A percentile compares a stretch with the other conserved stretches of the same genome.
Conservation (phyloP, 345 rosid species). For the Salix suchowensis region DNA sequence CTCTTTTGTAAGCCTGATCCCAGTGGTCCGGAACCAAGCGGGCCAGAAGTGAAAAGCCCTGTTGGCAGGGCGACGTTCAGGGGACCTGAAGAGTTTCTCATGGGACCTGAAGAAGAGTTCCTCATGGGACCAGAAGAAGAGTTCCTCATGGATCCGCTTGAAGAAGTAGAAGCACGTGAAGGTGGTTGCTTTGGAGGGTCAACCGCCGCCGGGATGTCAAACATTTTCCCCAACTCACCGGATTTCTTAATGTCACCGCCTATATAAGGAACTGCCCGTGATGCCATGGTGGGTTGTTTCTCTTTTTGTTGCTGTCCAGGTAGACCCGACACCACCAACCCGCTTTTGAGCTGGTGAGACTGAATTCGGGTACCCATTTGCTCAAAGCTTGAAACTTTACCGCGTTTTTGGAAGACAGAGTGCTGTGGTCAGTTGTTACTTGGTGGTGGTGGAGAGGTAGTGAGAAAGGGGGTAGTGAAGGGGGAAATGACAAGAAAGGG, state of each 20-base stretch:
- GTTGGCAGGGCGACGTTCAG: conserved; percentile 65
- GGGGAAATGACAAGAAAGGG: background rate
- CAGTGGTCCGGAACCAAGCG: conserved; percentile 7
- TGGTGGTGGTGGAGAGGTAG: background rate
- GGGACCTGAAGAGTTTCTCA: conserved; percentile 73
- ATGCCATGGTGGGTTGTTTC: conserved; percentile 72
- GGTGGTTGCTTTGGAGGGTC: conserved; percentile 26
- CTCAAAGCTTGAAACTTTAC: background rate
- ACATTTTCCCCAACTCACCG: conserved; percentile 93
- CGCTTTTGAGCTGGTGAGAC: conserved; percentile 86
- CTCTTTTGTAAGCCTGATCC: conserved; percentile 36
- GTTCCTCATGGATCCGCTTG: conserved; percentile 76
- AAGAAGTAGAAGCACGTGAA: conserved; percentile 59
- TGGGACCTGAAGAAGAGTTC: conserved; percentile 49
- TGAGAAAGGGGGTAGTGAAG: background rate
- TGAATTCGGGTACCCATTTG: conserved; percentile 69
- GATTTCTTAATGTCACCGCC: conserved; percentile 94
- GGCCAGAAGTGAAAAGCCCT: conserved; percentile 85
- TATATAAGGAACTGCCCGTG: conserved; percentile 76
- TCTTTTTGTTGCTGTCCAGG: conserved; percentile 60
- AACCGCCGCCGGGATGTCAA: conserved; percentile 63
- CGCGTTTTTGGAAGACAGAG: background rate
- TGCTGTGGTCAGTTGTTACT: background rate
- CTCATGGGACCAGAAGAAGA: conserved; percentile 72
- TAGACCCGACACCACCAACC: conserved; percentile 75